These are phyloP conservation scores for Phaseolus coccineus DNA, from an alignment of 331 rosid genomes.

Conservation along the genomic window DNA sequence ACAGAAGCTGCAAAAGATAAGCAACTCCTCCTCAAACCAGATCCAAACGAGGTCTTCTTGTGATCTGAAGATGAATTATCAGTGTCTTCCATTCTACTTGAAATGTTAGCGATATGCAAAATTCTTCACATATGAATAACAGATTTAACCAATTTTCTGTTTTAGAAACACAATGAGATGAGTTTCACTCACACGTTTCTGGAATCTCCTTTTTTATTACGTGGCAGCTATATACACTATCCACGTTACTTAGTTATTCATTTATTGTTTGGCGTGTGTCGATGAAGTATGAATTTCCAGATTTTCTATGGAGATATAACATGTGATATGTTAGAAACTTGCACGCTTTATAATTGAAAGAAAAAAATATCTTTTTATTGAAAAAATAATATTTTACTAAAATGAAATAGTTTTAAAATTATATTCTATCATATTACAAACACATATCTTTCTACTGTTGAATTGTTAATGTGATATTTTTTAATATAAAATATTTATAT, in stretches of 20 bases:
- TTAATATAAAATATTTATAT: no score
- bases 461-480: no score
- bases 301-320: no score
- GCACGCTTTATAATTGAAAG: no score
- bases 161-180: not conserved
- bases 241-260: slow-evolving; percentile 18
- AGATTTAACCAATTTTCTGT: not conserved
- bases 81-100: slow-evolving; percentile 41
- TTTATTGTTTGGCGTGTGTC: not conserved
- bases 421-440: no score
- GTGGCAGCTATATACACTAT: slow-evolving; percentile 49
- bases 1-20: slow-evolving; percentile 52
- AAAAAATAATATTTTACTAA: no score
- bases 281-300: not conserved
- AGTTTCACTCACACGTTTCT: slow-evolving; percentile 35
- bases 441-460: no score
- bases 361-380: no score
- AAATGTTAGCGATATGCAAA: not conserved
- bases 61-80: slow-evolving; percentile 39
- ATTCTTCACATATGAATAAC: no score
- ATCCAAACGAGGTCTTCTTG: slow-evolving; percentile 27
- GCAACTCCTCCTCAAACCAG: slow-evolving; percentile 51
- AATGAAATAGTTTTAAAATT: no score
- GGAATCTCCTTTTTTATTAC: slow-evolving; percentile 20
- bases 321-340: no score